Base-by-base conservation (phyloP, 805 yeast species). In the Schwanniomyces yamadae region DNA sequence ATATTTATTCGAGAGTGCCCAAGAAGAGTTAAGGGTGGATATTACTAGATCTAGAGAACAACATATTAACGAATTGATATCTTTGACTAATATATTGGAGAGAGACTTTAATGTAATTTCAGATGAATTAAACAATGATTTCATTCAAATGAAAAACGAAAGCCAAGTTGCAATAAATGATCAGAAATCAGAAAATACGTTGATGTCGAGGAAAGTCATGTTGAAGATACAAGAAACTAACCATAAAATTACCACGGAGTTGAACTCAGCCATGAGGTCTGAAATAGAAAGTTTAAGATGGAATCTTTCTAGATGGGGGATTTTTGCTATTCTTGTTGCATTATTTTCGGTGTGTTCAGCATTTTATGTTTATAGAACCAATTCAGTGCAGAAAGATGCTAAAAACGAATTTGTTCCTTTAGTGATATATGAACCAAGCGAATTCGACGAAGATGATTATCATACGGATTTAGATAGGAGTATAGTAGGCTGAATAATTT, bases 301-400 rank as follows among this genome's bases (percentile, higher is more conserved):
- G 99, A 88, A 87, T 52, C 78, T 91, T 29, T 89, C 96, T 1
- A 71, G 96, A 38, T 77, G 93, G 56, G 97, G 97, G 7, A 66
- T 93, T 22, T 69, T 85, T 28, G 86, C 93, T 2, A 81, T 89
- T 22, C 59, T 84, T 15, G 66, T 80, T 1, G 70, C 83, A 43
- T 85, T 85, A 1, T 75, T 78, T 37, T 69, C 78, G 16, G 69
- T 66, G 3, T 66, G 69, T 44, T 55, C 65, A 15, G 69, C 81
- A 4, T 71, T 85, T 58, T 75, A 79, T 46, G 77, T 80, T 16
- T 57, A 54, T 41, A 54, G 55, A 44, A 45, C 46, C 13, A 57
- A 53, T 31, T 40, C 45, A 9, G 39, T 36, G 28, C 34, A 37
- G 32, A 40, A 46, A 41, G 41, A 44, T 2, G 54, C 66, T 1